Evolutionary conservation across 208 protist species (phyloP).

Genomic region (Phytomonas sp.): DNA sequence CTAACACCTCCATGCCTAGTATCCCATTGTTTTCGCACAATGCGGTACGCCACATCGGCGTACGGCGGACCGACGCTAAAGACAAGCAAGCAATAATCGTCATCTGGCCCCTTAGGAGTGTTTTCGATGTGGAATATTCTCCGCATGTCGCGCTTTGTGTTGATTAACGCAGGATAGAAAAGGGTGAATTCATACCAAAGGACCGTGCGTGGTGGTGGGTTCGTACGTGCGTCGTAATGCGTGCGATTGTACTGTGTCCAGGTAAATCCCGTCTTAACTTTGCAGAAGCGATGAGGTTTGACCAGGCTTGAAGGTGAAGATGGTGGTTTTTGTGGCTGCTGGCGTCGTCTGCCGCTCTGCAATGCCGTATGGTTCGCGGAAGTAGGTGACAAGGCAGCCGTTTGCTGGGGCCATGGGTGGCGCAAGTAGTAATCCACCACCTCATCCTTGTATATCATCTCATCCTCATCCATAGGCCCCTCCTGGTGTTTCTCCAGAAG

Average conservation of each 20-base stretch:
- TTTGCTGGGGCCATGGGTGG: conserved; percentile 11
- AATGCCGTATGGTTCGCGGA: background rate
- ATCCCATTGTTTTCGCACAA: conserved; percentile 96
- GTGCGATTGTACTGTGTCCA: conserved; percentile 98
- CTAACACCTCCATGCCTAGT: conserved; percentile 90
- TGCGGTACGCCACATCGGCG: conserved; percentile 97
- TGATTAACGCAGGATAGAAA: conserved; percentile 97
- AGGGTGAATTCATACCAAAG: conserved; percentile 99
- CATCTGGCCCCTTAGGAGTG: conserved; percentile 47
- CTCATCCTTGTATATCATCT: conserved; percentile 80
- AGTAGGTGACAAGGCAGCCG: background rate
- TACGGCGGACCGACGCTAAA: conserved; percentile 97
- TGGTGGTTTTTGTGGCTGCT: conserved; percentile 5
- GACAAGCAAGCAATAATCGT: conserved; percentile 88
- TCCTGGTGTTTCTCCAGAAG: conserved; percentile 60
- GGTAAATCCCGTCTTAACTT: conserved; percentile 96
- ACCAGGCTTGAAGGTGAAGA: conserved; percentile 22
- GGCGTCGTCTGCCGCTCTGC: conserved; percentile 4
- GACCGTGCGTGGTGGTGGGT: conserved; percentile 98
- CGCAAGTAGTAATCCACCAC: conserved; percentile 78
- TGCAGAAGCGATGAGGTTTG: conserved; percentile 98
- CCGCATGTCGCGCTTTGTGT: conserved; percentile 85
- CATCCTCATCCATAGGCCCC: conserved; percentile 62
- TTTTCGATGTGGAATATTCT: conserved; percentile 90
- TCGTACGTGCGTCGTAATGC: conserved; percentile 97